These are phyloP conservation scores for Acacia acuminata DNA, from an alignment of 306 rosid species.

Conservation along the genomic window DNA sequence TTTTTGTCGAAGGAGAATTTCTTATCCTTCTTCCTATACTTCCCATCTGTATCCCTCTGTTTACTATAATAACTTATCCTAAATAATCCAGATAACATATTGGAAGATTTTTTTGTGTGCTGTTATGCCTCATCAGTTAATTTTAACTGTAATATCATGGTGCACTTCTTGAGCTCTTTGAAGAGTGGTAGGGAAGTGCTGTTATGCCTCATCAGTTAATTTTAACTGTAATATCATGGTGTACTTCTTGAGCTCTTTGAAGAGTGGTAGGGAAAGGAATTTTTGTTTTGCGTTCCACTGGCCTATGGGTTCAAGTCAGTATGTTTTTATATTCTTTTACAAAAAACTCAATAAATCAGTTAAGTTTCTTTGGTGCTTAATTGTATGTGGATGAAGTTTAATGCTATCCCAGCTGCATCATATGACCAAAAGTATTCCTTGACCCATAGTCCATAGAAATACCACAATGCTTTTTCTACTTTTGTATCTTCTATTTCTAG, in stretches of 20 bases:
- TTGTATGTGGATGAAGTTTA: background rate
- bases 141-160: background rate
- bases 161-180: background rate
- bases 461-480: constrained; percentile 8
- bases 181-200: background rate
- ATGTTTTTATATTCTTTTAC: background rate
- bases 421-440: constrained; percentile 19
- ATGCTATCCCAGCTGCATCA: background rate
- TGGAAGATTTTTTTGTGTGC: background rate
- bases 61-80: background rate
- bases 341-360: background rate
- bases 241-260: background rate
- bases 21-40: background rate
- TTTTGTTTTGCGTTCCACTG: background rate
- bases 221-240: background rate
- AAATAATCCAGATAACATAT: background rate
- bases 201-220: background rate
- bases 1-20: background rate
- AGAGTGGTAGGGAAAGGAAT: background rate
- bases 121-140: background rate
- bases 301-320: background rate
- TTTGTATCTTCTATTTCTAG: constrained; percentile 2
- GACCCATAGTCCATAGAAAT: background rate
- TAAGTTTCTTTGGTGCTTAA: background rate
- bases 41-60: background rate